A percentile compares a stretch with the other conserved stretches of the same genome.
These are phyloP conservation scores for Tinospora cordifolia DNA, from an alignment of 164 flowering plant genomes.

Conservation along the genomic window DNA sequence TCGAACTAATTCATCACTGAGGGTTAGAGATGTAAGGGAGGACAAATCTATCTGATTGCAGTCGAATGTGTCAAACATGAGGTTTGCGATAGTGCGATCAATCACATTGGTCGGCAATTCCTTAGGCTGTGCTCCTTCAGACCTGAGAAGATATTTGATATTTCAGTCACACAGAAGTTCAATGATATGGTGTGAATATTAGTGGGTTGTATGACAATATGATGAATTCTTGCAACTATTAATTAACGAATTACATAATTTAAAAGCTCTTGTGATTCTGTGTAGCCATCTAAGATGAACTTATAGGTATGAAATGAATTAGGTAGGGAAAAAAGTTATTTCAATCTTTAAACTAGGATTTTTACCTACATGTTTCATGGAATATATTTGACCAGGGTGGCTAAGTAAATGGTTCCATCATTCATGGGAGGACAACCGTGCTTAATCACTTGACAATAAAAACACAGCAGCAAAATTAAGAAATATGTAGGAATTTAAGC, in stretches of 20 bases:
- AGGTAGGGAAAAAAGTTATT: not conserved
- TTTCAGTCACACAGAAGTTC: not conserved
- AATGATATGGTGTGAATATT: not conserved
- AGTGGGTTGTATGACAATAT: not conserved
- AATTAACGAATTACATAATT: not conserved
- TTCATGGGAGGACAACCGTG: not conserved
- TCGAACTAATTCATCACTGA: not conserved
- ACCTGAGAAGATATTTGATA: conserved; percentile 19
- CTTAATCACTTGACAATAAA: not conserved
- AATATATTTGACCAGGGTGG: not conserved
- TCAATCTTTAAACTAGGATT: not conserved
- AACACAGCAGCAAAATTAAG: not conserved
- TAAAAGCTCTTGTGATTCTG: not conserved
- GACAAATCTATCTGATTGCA: conserved; percentile 13
- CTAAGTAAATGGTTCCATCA: not conserved
- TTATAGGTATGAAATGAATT: not conserved
- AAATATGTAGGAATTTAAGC: not conserved
- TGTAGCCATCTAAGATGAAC: not conserved
- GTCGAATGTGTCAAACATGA: conserved; percentile 34
- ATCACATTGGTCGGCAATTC: conserved; percentile 35
- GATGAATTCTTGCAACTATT: not conserved
- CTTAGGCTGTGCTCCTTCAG: not conserved
- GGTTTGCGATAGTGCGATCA: conserved; percentile 40
- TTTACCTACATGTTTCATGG: not conserved
- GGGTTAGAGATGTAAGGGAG: not conserved